These are phyloP conservation scores for Dactylonectria macrodidyma DNA, from an alignment of 2,329 filamentous ascomycete species.

Conservation along the genomic window DNA sequence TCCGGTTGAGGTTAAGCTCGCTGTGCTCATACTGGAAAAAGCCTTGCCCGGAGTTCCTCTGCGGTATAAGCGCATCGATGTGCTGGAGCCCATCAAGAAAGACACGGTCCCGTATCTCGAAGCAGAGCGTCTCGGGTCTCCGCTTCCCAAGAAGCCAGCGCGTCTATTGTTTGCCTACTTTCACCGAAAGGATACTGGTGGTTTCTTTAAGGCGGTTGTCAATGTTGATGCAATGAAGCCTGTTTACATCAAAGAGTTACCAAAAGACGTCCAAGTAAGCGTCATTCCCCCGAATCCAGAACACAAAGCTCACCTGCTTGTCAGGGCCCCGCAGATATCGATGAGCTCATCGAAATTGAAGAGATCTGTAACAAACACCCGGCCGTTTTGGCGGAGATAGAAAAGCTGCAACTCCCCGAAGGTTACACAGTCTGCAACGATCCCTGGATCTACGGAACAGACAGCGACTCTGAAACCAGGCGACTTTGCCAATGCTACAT, in stretches of 20 bases:
- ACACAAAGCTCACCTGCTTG: background rate
- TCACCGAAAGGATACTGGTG: slow-evolving; percentile 2
- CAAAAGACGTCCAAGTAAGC: slow-evolving; percentile 2
- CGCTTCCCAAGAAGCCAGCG: slow-evolving; percentile 11
- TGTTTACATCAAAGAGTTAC: slow-evolving; percentile 3
- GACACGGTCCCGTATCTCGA: slow-evolving; percentile 23
- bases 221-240: background rate
- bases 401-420: slow-evolving; percentile 23
- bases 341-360: slow-evolving; percentile 23
- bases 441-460: slow-evolving; percentile 28
- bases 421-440: slow-evolving; percentile 23
- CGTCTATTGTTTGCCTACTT: slow-evolving; percentile 12
- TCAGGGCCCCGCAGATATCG: slow-evolving; percentile 23
- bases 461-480: slow-evolving; percentile 12
- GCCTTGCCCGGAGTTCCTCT: slow-evolving; percentile 11
- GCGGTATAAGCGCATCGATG: slow-evolving; percentile 17
- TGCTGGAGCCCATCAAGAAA: slow-evolving; percentile 24
- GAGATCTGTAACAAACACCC: slow-evolving; percentile 18
- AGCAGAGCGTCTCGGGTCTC: slow-evolving; percentile 13
- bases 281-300: too few species aligned
- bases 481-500: slow-evolving; percentile 27
- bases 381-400: slow-evolving; percentile 15
- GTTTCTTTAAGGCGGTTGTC: slow-evolving; percentile 20
- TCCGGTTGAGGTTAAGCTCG: slow-evolving; percentile 14
- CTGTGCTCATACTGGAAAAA: slow-evolving; percentile 4